Conservation (phyloP, 2,329 filamentous ascomycete species). For the Clarireedia hainanense region DNA sequence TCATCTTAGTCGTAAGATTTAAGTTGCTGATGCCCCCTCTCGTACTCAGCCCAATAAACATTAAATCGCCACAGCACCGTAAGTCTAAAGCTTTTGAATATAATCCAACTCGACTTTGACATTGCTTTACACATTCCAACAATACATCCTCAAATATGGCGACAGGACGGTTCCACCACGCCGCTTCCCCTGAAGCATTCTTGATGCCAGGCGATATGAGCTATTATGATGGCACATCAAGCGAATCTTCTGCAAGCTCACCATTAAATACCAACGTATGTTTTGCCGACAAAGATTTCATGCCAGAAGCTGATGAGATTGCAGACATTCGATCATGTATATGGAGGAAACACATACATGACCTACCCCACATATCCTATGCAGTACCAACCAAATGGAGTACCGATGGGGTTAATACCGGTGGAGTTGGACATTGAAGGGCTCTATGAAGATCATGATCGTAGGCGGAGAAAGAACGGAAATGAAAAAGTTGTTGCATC, state of each 20-base stretch:
- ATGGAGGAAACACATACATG: slow-evolving; percentile 20
- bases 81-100: background rate
- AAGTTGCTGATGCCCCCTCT: background rate
- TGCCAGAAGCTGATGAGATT: slow-evolving; percentile 8
- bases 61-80: background rate
- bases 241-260: slow-evolving; percentile 28
- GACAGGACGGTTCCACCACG: slow-evolving; percentile 17
- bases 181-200: slow-evolving; percentile 17
- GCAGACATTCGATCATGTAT: slow-evolving; percentile 10
- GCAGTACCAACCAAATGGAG: slow-evolving; percentile 21
- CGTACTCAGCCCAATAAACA: background rate
- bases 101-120: background rate
- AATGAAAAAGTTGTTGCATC: slow-evolving; percentile 27
- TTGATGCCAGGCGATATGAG: slow-evolving; percentile 21
- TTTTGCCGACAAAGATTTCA: background rate
- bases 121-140: background rate
- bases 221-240: slow-evolving; percentile 27
- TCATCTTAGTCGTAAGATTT: slow-evolving; percentile 4
- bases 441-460: slow-evolving; percentile 29
- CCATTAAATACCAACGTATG: slow-evolving; percentile 26
- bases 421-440: slow-evolving; percentile 29
- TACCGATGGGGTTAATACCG: slow-evolving; percentile 25
- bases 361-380: slow-evolving; percentile 25
- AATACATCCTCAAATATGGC: slow-evolving; percentile 16
- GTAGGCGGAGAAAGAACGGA: slow-evolving; percentile 25